These are phyloP conservation scores for Fusarium lateritium DNA, from an alignment of 2,329 filamentous ascomycete species.

Conservation along the genomic window DNA sequence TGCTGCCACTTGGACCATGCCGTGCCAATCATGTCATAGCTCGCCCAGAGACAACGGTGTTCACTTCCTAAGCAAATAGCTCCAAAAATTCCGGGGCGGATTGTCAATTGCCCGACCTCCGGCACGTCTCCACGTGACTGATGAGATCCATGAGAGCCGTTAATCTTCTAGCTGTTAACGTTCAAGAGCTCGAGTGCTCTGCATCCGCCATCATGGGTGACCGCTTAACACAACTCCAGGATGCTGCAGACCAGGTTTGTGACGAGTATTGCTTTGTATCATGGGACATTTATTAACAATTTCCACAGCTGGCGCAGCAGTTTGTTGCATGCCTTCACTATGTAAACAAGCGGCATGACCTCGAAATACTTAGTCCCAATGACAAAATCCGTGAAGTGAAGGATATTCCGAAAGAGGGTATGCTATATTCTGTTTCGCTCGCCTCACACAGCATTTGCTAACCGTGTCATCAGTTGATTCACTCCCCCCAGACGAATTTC, in stretches of 20 bases:
- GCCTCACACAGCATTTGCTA: not conserved
- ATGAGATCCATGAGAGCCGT: not conserved
- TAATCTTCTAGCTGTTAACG: not conserved
- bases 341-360: slow-evolving; percentile 77
- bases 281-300: slow-evolving; percentile 9
- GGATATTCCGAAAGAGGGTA: slow-evolving; percentile 67
- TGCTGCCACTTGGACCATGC: slow-evolving; percentile 44
- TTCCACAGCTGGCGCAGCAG: slow-evolving; percentile 73
- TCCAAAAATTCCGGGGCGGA: slow-evolving; percentile 44
- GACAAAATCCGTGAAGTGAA: slow-evolving; percentile 74
- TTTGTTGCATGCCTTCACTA: slow-evolving; percentile 78
- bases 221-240: slow-evolving; percentile 85
- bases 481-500: slow-evolving; percentile 74
- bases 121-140: slow-evolving; percentile 42
- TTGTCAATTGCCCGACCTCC: slow-evolving; percentile 51
- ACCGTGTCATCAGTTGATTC: slow-evolving; percentile 66
- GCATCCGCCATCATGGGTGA: slow-evolving; percentile 73
- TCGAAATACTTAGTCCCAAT: slow-evolving; percentile 69
- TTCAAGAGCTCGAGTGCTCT: slow-evolving; percentile 6
- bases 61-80: slow-evolving; percentile 50
- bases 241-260: slow-evolving; percentile 83
- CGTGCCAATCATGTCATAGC: slow-evolving; percentile 47
- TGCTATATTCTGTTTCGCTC: not conserved
- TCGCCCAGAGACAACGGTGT: slow-evolving; percentile 55
- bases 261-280: rapidly evolving